A percentile compares a stretch with the other conserved stretches of the same genome.
phyloP scores from a whole-genome alignment of 2,329 filamentous ascomycete genomes.

The Trichoderma cornu-damae region DNA sequence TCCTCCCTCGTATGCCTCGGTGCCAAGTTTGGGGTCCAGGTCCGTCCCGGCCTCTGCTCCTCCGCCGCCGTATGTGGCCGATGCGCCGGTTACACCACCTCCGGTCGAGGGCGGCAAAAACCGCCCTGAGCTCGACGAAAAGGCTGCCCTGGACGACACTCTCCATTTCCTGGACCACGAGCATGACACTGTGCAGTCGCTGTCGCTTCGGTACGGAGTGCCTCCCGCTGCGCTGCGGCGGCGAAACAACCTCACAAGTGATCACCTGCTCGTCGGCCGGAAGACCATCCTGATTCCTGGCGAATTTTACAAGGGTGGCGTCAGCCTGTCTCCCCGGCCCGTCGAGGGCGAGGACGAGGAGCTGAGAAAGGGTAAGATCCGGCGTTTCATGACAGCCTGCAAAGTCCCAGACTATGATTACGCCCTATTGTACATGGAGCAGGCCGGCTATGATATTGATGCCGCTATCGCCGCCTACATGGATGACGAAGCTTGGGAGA shows the following conservation, averaged over 20 bases:
- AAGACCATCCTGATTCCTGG: constrained; percentile 67
- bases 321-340: constrained; percentile 64
- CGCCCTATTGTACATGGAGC: constrained; percentile 69
- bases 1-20: constrained; percentile 58
- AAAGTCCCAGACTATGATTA: constrained; percentile 74
- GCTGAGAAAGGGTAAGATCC: constrained; percentile 61
- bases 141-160: constrained; percentile 52
- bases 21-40: constrained; percentile 28
- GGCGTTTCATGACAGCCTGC: constrained; percentile 73
- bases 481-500: constrained; percentile 73
- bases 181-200: constrained; percentile 61
- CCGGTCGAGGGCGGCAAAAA: constrained; percentile 26
- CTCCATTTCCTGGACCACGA: constrained; percentile 69
- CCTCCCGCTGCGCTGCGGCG: constrained; percentile 57
- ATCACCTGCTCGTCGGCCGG: constrained; percentile 65
- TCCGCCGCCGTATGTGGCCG: constrained; percentile 37
- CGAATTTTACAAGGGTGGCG: constrained; percentile 60
- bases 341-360: constrained; percentile 72
- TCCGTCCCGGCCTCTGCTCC: constrained; percentile 27
- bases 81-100: neutral
- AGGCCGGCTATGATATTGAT: constrained; percentile 61
- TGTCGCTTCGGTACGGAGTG: constrained; percentile 68
- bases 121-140: constrained; percentile 26
- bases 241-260: constrained; percentile 64
- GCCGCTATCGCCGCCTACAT: constrained; percentile 58